A percentile compares a stretch with the other conserved stretches of the same genome.
phyloP scores from a whole-genome alignment of 1,139 yeast genomes.

The Chernovozyma aurita region DNA sequence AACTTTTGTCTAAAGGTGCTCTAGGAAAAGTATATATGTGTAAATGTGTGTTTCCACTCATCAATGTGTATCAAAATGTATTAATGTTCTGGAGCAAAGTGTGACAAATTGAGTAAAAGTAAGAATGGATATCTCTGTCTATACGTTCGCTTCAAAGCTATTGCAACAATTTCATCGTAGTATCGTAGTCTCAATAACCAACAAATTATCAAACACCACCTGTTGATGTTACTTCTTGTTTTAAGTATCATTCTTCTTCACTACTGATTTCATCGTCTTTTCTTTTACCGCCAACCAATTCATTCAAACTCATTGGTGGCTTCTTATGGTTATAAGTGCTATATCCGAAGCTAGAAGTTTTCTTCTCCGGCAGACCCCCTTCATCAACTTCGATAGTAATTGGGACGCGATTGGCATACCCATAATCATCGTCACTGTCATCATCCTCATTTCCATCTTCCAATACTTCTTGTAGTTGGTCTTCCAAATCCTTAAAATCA shows the following conservation, averaged over 20 bases:
- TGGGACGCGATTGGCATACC: conserved; percentile 16
- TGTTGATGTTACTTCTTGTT: too few species aligned
- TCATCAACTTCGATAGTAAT: conserved; percentile 22
- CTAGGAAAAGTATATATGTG: too few species aligned
- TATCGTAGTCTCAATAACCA: too few species aligned
- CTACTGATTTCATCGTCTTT: conserved; percentile 34
- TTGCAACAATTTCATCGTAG: too few species aligned
- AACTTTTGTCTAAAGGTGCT: too few species aligned
- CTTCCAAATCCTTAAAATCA: conserved; percentile 43
- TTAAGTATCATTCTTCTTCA: conserved; percentile 35
- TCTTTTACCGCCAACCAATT: conserved; percentile 27
- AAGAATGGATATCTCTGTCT: too few species aligned
- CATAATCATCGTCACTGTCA: conserved; percentile 25
- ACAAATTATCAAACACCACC: too few species aligned
- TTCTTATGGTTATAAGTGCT: conserved; percentile 8
- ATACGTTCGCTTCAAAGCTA: too few species aligned
- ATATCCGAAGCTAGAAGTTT: conserved; percentile 7
- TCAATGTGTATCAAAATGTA: too few species aligned
- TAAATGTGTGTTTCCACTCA: too few species aligned
- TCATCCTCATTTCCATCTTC: conserved; percentile 15
- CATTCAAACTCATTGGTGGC: conserved; percentile 39
- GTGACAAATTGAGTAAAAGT: too few species aligned
- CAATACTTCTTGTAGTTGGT: conserved; percentile 40
- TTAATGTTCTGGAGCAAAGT: too few species aligned
- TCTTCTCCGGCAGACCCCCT: conserved; percentile 12